phyloP scores from a whole-genome alignment of 2,329 filamentous ascomycete species.

The Aureobasidium sp. region DNA sequence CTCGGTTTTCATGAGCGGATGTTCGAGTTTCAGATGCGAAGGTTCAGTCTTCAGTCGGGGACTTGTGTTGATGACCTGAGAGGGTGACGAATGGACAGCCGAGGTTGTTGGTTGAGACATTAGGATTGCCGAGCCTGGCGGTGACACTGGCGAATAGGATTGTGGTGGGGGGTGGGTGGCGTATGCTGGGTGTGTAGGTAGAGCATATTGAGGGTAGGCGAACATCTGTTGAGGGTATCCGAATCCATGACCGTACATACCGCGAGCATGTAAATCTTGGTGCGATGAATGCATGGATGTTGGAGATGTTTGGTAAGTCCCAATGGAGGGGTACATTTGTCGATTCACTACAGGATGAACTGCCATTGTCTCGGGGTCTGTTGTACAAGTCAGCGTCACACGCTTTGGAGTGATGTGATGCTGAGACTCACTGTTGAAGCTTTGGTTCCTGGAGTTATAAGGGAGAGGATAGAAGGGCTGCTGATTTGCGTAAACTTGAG shows the following conservation, averaged over 20 bases:
- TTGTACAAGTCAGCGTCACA: conserved; percentile 48
- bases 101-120: conserved; percentile 43
- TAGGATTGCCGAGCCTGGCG: conserved; percentile 37
- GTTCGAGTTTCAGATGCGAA: neutral
- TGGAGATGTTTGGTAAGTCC: conserved; percentile 77
- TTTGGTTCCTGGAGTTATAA: conserved; percentile 73
- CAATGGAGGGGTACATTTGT: conserved; percentile 68
- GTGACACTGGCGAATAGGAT: conserved; percentile 45
- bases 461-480: conserved; percentile 69
- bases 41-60: conserved; percentile 37
- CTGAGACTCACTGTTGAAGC: conserved; percentile 66
- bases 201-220: conserved; percentile 46
- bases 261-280: conserved; percentile 77
- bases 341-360: conserved; percentile 55
- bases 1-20: conserved; percentile 19
- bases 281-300: conserved; percentile 86
- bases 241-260: conserved; percentile 69
- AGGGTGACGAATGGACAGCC: conserved; percentile 27
- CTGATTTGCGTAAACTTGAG: conserved; percentile 63
- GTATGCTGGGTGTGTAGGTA: conserved; percentile 48
- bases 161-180: conserved; percentile 45
- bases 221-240: conserved; percentile 83
- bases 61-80: conserved; percentile 53
- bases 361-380: conserved; percentile 54
- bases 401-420: neutral